A percentile compares a stretch with the other conserved stretches of the same genome.
Evolutionary conservation across 371 early-diverging fungal genomes (phyloP).

Genomic region (Syncephalis plumigaleata): DNA sequence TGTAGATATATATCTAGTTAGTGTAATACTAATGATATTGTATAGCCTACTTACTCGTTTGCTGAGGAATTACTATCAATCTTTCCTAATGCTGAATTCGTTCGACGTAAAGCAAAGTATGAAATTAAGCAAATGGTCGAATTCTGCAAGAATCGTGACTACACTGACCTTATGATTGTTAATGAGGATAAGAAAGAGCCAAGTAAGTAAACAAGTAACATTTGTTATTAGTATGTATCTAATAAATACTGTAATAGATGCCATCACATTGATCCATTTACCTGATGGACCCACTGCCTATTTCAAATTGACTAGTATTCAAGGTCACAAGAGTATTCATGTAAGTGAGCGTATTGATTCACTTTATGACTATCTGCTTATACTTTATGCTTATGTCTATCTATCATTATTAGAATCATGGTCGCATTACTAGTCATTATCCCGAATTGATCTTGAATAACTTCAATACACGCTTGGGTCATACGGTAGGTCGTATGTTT

Average conservation of each 20-base stretch:
- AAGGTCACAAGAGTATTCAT: constrained; percentile 56
- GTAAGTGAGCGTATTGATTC: constrained; percentile 17
- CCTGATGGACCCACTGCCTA: constrained; percentile 95
- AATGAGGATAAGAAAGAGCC: constrained; percentile 84
- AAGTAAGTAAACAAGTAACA: constrained; percentile 27
- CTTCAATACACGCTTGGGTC: constrained; percentile 93
- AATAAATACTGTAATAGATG: constrained; percentile 27
- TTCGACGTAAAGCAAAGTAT: constrained; percentile 73
- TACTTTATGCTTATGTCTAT: background rate
- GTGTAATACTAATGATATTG: background rate
- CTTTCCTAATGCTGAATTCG: constrained; percentile 82
- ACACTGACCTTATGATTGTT: constrained; percentile 81
- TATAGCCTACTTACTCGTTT: constrained; percentile 51
- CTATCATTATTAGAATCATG: constrained; percentile 43
- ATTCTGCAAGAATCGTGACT: constrained; percentile 72
- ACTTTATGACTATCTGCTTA: background rate
- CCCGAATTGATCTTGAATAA: constrained; percentile 97
- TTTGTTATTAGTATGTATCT: background rate
- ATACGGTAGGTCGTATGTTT: constrained; percentile 92
- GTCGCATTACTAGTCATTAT: constrained; percentile 61
- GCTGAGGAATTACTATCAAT: constrained; percentile 76
- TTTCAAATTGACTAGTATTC: constrained; percentile 76
- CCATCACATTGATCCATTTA: constrained; percentile 82
- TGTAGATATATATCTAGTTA: background rate
- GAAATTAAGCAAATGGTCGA: constrained; percentile 81